Evolutionary conservation across 2,329 filamentous ascomycete species (phyloP).

Genomic region (Ilyonectria sp.): DNA sequence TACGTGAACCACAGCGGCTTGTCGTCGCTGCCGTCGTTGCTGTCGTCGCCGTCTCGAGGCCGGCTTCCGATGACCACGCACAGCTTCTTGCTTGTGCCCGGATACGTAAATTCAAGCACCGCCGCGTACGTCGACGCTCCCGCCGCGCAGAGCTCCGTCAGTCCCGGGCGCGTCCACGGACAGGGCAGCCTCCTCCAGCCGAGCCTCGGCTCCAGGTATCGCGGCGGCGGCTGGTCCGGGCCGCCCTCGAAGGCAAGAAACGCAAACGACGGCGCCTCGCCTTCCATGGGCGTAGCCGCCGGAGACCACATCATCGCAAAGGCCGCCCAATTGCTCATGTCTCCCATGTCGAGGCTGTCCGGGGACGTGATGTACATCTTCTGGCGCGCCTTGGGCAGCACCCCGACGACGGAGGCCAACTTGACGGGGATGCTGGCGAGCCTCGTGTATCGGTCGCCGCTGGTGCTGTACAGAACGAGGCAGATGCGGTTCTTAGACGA

Average conservation of each 20-base stretch:
- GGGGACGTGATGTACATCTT: constrained; percentile 29
- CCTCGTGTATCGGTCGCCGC: constrained; percentile 20
- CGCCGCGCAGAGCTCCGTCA: constrained; percentile 17
- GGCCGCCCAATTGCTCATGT: constrained; percentile 25
- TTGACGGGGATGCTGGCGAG: constrained; percentile 16
- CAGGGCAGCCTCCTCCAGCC: constrained; percentile 25
- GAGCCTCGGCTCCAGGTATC: constrained; percentile 20
- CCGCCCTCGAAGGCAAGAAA: constrained; percentile 23
- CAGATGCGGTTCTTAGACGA: constrained; percentile 21
- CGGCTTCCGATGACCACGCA: constrained; percentile 19
- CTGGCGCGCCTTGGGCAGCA: constrained; percentile 19
- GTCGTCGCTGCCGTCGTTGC: not conserved
- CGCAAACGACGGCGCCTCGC: not conserved
- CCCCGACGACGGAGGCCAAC: constrained; percentile 10
- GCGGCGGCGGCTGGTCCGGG: constrained; percentile 5
- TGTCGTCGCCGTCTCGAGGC: constrained; percentile 4
- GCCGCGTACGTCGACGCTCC: constrained; percentile 8
- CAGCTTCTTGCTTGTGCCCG: constrained; percentile 12
- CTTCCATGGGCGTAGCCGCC: not conserved
- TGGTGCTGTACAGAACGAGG: constrained; percentile 24
- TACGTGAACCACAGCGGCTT: constrained; percentile 16
- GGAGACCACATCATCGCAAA: constrained; percentile 21
- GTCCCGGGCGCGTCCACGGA: constrained; percentile 26
- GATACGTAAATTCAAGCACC: constrained; percentile 20
- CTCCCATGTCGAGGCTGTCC: constrained; percentile 21